Evolutionary conservation across 768 basidiomycete genomes (phyloP), one percentile per base, ranked within the genome.

Genomic region (Daedaleopsis sinensis): DNA sequence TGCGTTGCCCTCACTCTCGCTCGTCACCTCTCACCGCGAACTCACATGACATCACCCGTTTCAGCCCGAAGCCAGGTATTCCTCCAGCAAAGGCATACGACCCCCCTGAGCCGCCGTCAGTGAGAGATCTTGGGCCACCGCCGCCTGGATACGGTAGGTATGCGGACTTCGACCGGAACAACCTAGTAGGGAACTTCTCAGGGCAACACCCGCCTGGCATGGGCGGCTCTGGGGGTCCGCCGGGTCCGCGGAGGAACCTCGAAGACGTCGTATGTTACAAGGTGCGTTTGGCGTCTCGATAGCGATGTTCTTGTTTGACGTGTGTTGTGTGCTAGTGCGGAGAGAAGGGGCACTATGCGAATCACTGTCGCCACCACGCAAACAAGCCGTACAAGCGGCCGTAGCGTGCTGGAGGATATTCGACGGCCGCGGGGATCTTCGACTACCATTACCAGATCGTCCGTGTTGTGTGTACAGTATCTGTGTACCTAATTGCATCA

Each of bases 291-390:
- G 24, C 10, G 21, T 23, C 13, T 24, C 21, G 13, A 13, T 49
- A 21, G 46, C n/a, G 47, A 59, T 51, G 52, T 7, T 8, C 10
- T 39, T 32, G 36, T 57, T 32, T 58, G 55, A 55, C 52, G 58
- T 54, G 37, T 66, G 58, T 56, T 52, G 27, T 32, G 27, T 58
- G 65, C 6, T 63, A 94, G 89, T 97, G 95, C 69, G 93, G 93
- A 39, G 88, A 93, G 73, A 89, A 90, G 66, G 96, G 96, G 1
- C 96, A 98, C 71, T 96, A 96, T 71, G 96, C 96, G 19, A 96
- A 97, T 72, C 88, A 92, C 68, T 97, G 96, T 74, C 95, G 95
- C 73, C 79, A 91, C 58, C 95, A 94, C 72, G 89, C 94, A 23
- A 94, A 68, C 59, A 65, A 64, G 62, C 58, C 60, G 27, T 61